A percentile compares a stretch with the other conserved stretches of the same genome.
Conservation (phyloP, 2,329 filamentous ascomycete species). For the Sporothrix brasiliensis region DNA sequence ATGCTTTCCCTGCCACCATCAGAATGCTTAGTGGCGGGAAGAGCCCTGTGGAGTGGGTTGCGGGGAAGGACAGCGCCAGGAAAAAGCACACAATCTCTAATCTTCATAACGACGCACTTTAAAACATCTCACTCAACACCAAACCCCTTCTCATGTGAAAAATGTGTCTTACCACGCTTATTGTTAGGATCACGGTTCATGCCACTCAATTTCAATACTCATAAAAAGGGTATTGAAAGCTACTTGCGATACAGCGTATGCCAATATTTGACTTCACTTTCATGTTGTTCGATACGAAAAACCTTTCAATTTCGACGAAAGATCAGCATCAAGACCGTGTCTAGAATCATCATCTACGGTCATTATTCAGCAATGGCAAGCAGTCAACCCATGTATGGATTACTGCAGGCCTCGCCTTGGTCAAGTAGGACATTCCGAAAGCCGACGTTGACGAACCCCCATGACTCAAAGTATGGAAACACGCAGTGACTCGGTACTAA, state of each 20-base stretch:
- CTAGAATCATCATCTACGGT: background rate
- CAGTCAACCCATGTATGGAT: background rate
- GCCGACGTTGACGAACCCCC: background rate
- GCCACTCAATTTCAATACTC: no score
- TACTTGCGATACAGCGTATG: no score
- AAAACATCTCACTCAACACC: background rate
- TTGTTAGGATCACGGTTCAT: no score
- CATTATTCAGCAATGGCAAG: background rate
- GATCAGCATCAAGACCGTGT: background rate
- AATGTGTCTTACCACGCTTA: background rate
- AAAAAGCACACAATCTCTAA: background rate
- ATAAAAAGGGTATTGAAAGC: no score
- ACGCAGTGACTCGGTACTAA: background rate
- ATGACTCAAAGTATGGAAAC: background rate
- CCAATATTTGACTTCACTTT: no score
- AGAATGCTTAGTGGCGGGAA: constrained; percentile 27
- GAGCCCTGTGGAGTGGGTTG: constrained; percentile 22
- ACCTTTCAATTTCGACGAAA: background rate
- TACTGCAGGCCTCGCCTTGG: constrained; percentile 5
- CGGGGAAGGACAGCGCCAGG: constrained; percentile 22
- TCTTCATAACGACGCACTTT: background rate
- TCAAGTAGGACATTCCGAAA: constrained; percentile 2
- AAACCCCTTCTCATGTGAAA: no score
- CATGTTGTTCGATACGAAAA: no score
- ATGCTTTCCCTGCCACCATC: constrained; percentile 4